Conservation (phyloP, 2,329 filamentous ascomycete genomes). For the Alternaria postmessia region DNA sequence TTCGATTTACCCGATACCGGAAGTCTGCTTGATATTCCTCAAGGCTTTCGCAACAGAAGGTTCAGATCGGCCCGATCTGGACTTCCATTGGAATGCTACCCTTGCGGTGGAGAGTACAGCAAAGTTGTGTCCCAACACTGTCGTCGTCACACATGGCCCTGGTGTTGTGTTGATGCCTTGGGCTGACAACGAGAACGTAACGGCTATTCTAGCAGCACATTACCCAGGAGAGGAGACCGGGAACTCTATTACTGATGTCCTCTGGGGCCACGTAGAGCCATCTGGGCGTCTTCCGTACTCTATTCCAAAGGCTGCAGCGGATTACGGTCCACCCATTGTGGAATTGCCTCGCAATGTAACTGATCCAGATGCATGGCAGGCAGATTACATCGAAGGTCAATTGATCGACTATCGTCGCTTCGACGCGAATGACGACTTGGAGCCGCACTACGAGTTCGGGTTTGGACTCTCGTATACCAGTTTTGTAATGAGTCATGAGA, state of each 20-base stretch:
- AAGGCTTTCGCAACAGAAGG: constrained; percentile 62
- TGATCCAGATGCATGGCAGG: constrained; percentile 54
- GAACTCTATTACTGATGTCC: constrained; percentile 51
- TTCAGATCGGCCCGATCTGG: constrained; percentile 50
- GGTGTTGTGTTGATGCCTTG: constrained; percentile 52
- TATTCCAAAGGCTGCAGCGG: constrained; percentile 72
- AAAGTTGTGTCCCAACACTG: constrained; percentile 57
- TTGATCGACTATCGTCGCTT: constrained; percentile 65
- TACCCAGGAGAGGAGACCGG: constrained; percentile 52
- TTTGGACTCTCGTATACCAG: constrained; percentile 52
- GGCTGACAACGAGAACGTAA: constrained; percentile 52
- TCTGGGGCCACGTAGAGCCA: constrained; percentile 79
- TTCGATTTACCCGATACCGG: constrained; percentile 43
- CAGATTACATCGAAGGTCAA: constrained; percentile 61
- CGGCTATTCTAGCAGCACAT: constrained; percentile 52
- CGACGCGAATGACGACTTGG: constrained; percentile 46
- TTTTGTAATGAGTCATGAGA: constrained; percentile 27
- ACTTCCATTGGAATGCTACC: constrained; percentile 54
- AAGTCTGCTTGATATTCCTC: constrained; percentile 64
- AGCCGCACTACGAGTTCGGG: constrained; percentile 47
- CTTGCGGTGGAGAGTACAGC: constrained; percentile 54
- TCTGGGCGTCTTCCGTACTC: constrained; percentile 87
- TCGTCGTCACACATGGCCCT: constrained; percentile 57
- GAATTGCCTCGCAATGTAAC: constrained; percentile 37
- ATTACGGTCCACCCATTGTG: constrained; percentile 63